Percentiles rank a stretch among this genome's conserved stretches.
Evolutionary conservation across 768 basidiomycete genomes (phyloP).

Genomic region (Agaricus blazei): DNA sequence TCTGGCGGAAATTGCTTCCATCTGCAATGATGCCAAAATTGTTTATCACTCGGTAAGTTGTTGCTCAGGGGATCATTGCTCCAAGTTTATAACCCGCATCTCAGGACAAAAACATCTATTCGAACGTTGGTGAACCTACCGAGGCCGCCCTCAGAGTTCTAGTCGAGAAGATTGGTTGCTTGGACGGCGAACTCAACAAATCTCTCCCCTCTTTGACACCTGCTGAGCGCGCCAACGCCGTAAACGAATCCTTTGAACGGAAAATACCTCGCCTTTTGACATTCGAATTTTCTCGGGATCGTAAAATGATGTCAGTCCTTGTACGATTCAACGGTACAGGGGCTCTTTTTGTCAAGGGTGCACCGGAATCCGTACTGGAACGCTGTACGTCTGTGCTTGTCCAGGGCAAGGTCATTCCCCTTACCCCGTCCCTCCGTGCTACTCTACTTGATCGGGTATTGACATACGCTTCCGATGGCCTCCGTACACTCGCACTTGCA

Average conservation of each 20-base stretch:
- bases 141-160: slow-evolving; percentile 96
- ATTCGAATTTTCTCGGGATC: slow-evolving; percentile 96
- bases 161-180: slow-evolving; percentile 87
- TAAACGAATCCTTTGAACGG: slow-evolving; percentile 80
- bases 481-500: slow-evolving; percentile 90
- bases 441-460: slow-evolving; percentile 61
- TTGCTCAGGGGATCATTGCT: background rate
- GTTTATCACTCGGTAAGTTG: slow-evolving; percentile 68
- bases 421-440: slow-evolving; percentile 58
- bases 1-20: slow-evolving; percentile 84
- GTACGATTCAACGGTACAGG: slow-evolving; percentile 63
- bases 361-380: slow-evolving; percentile 92
- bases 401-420: slow-evolving; percentile 55
- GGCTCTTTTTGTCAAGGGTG: slow-evolving; percentile 92
- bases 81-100: slow-evolving; percentile 2
- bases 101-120: slow-evolving; percentile 75
- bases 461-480: slow-evolving; percentile 73
- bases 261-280: slow-evolving; percentile 79
- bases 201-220: slow-evolving; percentile 54
- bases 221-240: slow-evolving; percentile 66
- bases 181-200: slow-evolving; percentile 50
- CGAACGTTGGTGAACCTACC: slow-evolving; percentile 92
- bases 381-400: slow-evolving; percentile 74
- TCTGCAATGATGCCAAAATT: slow-evolving; percentile 94
- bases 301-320: slow-evolving; percentile 99